These are phyloP conservation scores for Cladosporium sp. DNA, from an alignment of 2,329 filamentous ascomycete species.

Conservation along the genomic window DNA sequence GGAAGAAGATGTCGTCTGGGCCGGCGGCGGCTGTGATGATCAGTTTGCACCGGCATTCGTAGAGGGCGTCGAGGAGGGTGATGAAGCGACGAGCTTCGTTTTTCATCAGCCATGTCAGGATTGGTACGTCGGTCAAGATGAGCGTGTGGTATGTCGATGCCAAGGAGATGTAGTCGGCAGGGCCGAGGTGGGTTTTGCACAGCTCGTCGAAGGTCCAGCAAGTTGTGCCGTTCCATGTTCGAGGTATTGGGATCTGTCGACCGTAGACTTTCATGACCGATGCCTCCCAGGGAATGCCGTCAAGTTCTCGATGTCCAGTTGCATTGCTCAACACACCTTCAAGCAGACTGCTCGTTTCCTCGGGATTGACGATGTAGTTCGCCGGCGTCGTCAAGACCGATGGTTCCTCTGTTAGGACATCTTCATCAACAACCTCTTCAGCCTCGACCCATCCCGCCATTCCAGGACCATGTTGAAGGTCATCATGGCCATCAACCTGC, in stretches of 20 bases:
- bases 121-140: conserved; percentile 65
- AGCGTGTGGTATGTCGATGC: conserved; percentile 77
- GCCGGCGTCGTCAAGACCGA: conserved; percentile 2
- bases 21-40: conserved; percentile 63
- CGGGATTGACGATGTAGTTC: conserved; percentile 5
- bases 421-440: background rate
- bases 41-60: conserved; percentile 76
- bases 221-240: conserved; percentile 54
- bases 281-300: conserved; percentile 37
- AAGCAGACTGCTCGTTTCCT: conserved; percentile 3
- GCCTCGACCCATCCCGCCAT: conserved; percentile 18
- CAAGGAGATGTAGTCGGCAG: conserved; percentile 78
- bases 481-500: conserved; percentile 24
- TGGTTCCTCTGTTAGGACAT: background rate
- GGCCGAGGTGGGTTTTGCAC: conserved; percentile 62
- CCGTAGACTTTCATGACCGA: conserved; percentile 56
- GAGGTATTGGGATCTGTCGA: conserved; percentile 56
- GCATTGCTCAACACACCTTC: conserved; percentile 18
- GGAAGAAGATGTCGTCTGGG: conserved; percentile 76
- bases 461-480: conserved; percentile 20
- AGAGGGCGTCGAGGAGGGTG: conserved; percentile 73
- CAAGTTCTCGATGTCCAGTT: conserved; percentile 11
- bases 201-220: conserved; percentile 67
- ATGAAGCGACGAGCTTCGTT: conserved; percentile 80
- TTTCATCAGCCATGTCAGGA: conserved; percentile 64